Percentiles rank a stretch among this genome's conserved stretches.
Evolutionary conservation across 1,284 basidiomycete species (phyloP).

Genomic region (Irpex sp.): DNA sequence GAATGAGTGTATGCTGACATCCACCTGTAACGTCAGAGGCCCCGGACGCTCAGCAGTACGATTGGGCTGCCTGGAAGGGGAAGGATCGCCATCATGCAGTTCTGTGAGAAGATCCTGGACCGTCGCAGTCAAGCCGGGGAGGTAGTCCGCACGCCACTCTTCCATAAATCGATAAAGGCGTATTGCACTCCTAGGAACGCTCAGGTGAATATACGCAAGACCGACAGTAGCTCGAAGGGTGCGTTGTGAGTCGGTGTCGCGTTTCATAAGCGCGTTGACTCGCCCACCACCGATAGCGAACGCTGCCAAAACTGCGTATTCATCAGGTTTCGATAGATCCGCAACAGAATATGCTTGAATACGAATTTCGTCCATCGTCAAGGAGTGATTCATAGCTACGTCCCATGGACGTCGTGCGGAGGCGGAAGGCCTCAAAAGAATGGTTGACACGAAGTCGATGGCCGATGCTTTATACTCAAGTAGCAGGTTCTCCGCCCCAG

Average conservation of each 20-base stretch:
- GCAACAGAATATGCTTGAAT: constrained; percentile 55
- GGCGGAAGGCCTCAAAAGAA: constrained; percentile 31
- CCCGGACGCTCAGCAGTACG: constrained; percentile 21
- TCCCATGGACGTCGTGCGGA: constrained; percentile 21
- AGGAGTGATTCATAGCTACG: constrained; percentile 43
- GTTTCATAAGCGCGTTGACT: constrained; percentile 40
- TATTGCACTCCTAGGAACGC: constrained; percentile 75
- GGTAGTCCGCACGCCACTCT: constrained; percentile 76
- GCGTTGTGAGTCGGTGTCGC: constrained; percentile 36
- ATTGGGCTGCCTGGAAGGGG: constrained; percentile 13
- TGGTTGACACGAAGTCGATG: constrained; percentile 38
- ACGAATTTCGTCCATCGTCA: constrained; percentile 45
- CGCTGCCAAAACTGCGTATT: constrained; percentile 58
- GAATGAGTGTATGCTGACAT: constrained; percentile 44
- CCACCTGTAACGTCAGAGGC: constrained; percentile 38
- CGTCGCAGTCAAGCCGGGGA: constrained; percentile 65
- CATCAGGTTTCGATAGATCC: constrained; percentile 32
- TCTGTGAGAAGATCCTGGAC: constrained; percentile 65
- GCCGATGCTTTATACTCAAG: constrained; percentile 41
- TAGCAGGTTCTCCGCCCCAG: constrained; percentile 47
- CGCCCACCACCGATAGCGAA: constrained; percentile 44
- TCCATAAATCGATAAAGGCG: constrained; percentile 73
- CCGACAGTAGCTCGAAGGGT: constrained; percentile 42
- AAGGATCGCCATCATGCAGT: constrained; percentile 35
- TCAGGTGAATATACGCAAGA: constrained; percentile 44